These are phyloP conservation scores for Sisymbrium irio DNA, from an alignment of 345 rosid genomes.

Conservation along the genomic window DNA sequence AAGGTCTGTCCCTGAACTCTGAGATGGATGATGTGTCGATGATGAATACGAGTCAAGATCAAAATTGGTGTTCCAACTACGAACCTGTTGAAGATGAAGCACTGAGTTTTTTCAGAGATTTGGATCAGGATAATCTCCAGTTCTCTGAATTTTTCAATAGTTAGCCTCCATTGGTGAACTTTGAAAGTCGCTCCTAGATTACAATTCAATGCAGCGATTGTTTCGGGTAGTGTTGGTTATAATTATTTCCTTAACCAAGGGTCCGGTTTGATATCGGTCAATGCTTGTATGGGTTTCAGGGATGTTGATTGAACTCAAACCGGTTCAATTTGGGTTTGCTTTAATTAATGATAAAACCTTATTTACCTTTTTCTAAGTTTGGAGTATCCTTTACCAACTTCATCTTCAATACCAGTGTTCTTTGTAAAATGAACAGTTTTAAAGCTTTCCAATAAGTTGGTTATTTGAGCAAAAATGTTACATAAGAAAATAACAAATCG, in stretches of 20 bases:
- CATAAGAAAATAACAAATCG: no score
- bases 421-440: no score
- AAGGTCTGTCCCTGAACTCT: background rate
- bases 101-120: background rate
- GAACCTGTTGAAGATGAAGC: background rate
- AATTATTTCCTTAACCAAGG: background rate
- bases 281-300: background rate
- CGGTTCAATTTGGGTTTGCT: background rate
- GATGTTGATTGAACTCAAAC: slow-evolving; percentile 10
- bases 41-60: background rate
- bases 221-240: background rate
- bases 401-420: background rate
- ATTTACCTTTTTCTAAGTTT: background rate
- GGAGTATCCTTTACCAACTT: background rate
- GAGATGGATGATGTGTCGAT: slow-evolving; percentile 5
- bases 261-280: background rate
- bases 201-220: background rate
- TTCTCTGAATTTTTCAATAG: background rate
- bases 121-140: background rate
- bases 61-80: background rate
- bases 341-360: background rate
- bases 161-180: background rate
- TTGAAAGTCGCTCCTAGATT: background rate
- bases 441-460: no score
- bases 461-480: no score